Evolutionary conservation across 1,284 basidiomycete species (phyloP).

Genomic region (Ceratobasidium theobromae): DNA sequence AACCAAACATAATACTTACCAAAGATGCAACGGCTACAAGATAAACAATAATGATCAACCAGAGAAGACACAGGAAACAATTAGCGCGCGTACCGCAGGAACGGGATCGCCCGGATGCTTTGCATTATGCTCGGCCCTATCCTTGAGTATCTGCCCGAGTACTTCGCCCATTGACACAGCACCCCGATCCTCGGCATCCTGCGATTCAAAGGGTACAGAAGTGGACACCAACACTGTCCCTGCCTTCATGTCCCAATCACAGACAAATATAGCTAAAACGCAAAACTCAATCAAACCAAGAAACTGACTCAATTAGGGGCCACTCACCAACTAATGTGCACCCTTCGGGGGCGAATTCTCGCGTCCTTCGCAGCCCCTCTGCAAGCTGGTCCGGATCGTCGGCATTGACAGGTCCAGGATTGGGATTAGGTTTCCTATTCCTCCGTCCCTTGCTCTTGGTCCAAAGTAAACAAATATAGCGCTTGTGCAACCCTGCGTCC

Average conservation of each 20-base stretch:
- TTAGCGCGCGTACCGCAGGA: constrained; percentile 26
- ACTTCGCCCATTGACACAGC: constrained; percentile 34
- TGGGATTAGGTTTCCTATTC: constrained; percentile 13
- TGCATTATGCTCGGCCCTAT: constrained; percentile 18
- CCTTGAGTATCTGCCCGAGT: constrained; percentile 28
- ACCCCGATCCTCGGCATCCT: constrained; percentile 34
- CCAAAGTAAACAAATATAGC: constrained; percentile 9
- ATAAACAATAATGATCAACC: too few relatives aligned
- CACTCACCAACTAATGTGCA: constrained; percentile 32
- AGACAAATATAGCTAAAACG: constrained; percentile 34
- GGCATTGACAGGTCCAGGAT: constrained; percentile 5
- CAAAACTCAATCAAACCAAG: constrained; percentile 10
- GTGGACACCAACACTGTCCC: constrained; percentile 33
- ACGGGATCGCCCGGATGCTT: constrained; percentile 21
- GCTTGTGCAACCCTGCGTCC: constrained; percentile 27
- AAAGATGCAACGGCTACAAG: constrained; percentile 17
- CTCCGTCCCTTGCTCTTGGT: constrained; percentile 24
- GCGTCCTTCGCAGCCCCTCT: constrained; percentile 14
- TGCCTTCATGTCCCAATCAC: constrained; percentile 36
- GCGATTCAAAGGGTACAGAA: constrained; percentile 33
- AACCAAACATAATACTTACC: not conserved
- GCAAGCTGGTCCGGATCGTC: constrained; percentile 28
- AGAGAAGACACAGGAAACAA: too few relatives aligned
- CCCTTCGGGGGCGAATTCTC: constrained; percentile 25
- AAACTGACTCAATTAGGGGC: constrained; percentile 15